Evolutionary conservation across 2,329 filamentous ascomycete genomes (phyloP), one percentile per base, ranked within the genome.

Genomic region (Hypoxylon sp.): DNA sequence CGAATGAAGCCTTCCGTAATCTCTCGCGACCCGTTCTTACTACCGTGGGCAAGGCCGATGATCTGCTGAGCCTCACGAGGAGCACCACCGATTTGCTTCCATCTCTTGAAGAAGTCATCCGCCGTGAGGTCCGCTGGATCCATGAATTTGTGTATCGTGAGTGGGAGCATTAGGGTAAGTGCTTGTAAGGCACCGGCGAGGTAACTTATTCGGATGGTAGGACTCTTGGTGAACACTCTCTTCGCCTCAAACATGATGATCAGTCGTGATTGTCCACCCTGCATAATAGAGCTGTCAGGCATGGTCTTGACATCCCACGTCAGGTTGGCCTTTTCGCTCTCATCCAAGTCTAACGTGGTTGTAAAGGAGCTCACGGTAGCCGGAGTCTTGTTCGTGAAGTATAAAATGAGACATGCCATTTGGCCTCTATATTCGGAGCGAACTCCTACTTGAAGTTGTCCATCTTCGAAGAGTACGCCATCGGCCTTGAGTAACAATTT

Each of bases 91-190:
- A 99, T 98, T 82, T 99, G 96, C 85, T 97, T 97, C 96, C 96
- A 99, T 56, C 97, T 87, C 85, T 97, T 98, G 88, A 99, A 99
- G 82, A 98, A 99, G 78, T 99, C 96, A 57, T 99, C 96, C 0
- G 91, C 90, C 5, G 88, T 88, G 42, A 99, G 84, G 63, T 96
- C 91, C 0, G 96, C 94, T 0, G 93, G 89, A 70, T 98, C 94
- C 94, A 98, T 98, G 78, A 97, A 99, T 79, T 98, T 97, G 81
- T 98, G 95, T 59, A 95, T 88, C 0, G 93, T 85, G 3, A 99
- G 88, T 0, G 96, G 96, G 3, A 99, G 86, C 79, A 97, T 95
- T 44, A 99, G 84, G 0, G 96, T 99, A 42, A 98, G 84, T 1
- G 94, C 95, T 80, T 99, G 96, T 63, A 99, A 83, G 2, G 96